These are phyloP conservation scores for Eutypella sp. DNA, from an alignment of 2,329 filamentous ascomycete species.

Conservation along the genomic window DNA sequence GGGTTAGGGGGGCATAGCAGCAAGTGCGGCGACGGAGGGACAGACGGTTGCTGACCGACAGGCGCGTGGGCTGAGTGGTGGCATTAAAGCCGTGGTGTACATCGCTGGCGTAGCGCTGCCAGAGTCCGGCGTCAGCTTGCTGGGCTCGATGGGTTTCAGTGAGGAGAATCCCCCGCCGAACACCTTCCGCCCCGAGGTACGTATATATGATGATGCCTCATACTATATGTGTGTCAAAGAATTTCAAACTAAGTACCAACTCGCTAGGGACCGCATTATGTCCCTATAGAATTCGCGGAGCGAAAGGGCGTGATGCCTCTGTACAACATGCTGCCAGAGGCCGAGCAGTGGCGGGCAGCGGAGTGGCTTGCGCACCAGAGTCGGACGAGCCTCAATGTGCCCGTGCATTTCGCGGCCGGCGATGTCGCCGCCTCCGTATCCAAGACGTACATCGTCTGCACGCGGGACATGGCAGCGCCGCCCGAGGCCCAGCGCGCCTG, in stretches of 20 bases:
- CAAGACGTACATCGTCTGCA: constrained; percentile 24
- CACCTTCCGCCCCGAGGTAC: constrained; percentile 10
- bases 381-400: constrained; percentile 9
- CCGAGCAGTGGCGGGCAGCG: not conserved
- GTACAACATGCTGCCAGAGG: constrained; percentile 2
- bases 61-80: constrained; percentile 19
- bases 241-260: not conserved
- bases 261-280: constrained; percentile 10
- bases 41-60: constrained; percentile 20
- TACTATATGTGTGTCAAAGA: too few species aligned
- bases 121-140: constrained; percentile 10
- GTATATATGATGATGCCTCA: too few species aligned
- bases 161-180: not conserved
- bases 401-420: constrained; percentile 12
- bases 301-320: not conserved
- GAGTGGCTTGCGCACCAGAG: constrained; percentile 10
- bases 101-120: constrained; percentile 23
- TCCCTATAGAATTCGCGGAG: constrained; percentile 7
- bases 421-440: constrained; percentile 10
- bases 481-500: constrained; percentile 15
- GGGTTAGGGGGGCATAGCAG: constrained; percentile 17
- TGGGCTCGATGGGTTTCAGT: constrained; percentile 10
- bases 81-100: constrained; percentile 24
- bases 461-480: constrained; percentile 16
- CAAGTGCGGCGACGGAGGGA: constrained; percentile 12